phyloP scores from a whole-genome alignment of 208 protist species.

The Crithidia fasciculata region DNA sequence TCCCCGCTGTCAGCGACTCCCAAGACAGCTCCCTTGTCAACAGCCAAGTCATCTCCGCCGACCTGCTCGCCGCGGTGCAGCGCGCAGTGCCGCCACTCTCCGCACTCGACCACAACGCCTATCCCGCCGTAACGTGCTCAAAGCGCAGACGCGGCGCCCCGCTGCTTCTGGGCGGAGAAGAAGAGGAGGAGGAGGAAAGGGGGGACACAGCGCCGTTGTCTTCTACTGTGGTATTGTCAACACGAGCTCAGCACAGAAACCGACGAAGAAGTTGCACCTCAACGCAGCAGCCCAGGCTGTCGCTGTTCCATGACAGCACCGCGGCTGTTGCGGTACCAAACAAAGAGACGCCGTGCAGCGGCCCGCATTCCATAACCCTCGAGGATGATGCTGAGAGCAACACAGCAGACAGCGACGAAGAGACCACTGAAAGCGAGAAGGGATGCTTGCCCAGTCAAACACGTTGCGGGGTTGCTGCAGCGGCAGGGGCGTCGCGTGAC shows the following conservation, averaged over 20 bases:
- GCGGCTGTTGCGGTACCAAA: background rate
- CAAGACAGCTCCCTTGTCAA: conserved; percentile 2
- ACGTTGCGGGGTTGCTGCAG: no score
- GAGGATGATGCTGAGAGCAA: background rate
- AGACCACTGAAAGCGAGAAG: no score
- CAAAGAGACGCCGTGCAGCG: background rate
- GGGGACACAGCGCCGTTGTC: background rate
- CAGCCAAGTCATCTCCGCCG: conserved; percentile 13
- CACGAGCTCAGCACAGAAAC: no score
- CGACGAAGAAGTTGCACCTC: background rate
- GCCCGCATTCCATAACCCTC: background rate
- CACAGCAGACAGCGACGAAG: background rate
- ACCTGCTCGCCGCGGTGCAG: background rate
- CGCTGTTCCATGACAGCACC: background rate
- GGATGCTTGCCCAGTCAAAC: no score
- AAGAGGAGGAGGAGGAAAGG: background rate
- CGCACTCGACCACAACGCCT: background rate
- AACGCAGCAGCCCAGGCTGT: conserved; percentile 4
- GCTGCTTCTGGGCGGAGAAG: background rate
- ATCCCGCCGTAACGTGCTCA: no score
- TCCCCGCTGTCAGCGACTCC: background rate
- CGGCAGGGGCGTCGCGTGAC: no score
- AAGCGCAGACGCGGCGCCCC: background rate
- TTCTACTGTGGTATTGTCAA: no score
- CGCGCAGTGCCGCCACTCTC: background rate